Evolutionary conservation across 495 filamentous ascomycete genomes (phyloP), one percentile per base, ranked within the genome.

Genomic region (Penicillium coffeae): DNA sequence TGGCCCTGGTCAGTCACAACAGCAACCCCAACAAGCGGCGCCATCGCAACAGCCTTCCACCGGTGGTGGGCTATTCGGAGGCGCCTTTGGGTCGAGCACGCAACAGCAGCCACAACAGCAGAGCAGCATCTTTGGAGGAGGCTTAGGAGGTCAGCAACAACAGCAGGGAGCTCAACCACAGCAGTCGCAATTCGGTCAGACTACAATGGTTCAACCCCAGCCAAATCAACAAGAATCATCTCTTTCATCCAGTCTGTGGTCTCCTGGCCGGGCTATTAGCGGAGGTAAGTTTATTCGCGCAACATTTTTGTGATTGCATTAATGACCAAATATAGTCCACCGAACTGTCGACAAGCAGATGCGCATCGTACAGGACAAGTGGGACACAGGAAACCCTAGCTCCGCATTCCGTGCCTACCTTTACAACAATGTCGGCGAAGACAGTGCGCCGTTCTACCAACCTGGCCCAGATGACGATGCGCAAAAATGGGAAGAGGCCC

Each of bases 381-480:
- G 93, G 93, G 78, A 90, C 52, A 80, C 88, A 1, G 63, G 70
- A 7, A 81, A 74, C 58, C 80, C 78, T 9, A 75, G 80, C 50
- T 95, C 88, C 48, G 83, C 79, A 4, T 94, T 99, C 72, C 85
- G 89, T 59, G 74, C 86, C 45, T 97, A 98, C 64, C 87, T 96
- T 64, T 98, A 97, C 73, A 97, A 98, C 69, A 78, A 85, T 53
- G 89, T 96, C 45, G 81, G 83, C 14, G 82, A 90, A 54, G 81
- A 87, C 15, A 73, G 80, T 43, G 86, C 87, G 7, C 88, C 89
- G 3, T 92, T 88, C 69, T 96, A 87, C 67, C 80, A 84, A 51
- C 90, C 91, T 5, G 75, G 78, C 1, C 72, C 85, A 13, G 72
- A 80, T 48, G 93, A 97, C 55, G 85, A 95, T 66, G 80, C 84